These are phyloP conservation scores for Insectozyma bohioensis DNA, from an alignment of 1,139 yeast genomes.

Conservation along the genomic window DNA sequence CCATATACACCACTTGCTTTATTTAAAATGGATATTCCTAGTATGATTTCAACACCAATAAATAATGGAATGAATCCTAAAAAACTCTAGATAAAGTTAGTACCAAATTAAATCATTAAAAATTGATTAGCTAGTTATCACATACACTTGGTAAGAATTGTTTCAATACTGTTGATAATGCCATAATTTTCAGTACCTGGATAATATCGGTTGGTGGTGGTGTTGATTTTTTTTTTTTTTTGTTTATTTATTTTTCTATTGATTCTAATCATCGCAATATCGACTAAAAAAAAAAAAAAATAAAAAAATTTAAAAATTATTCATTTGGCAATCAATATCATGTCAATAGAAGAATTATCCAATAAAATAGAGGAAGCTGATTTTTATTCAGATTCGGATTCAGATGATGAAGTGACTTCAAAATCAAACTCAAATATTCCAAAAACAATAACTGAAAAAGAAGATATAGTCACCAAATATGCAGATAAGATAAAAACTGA, in stretches of 20 bases:
- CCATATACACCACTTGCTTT: conserved; percentile 92
- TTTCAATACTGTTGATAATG: conserved; percentile 16
- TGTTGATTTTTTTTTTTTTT: conserved; percentile 1
- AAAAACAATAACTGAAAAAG: conserved; percentile 44
- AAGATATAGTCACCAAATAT: conserved; percentile 59
- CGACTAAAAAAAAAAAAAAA: too few species aligned
- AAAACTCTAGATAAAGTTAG: conserved; percentile 42
- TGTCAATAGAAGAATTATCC: conserved; percentile 4
- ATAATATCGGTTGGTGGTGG: neutral
- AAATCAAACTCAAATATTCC: conserved; percentile 6
- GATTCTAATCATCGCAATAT: too few species aligned
- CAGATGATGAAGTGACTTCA: conserved; percentile 9
- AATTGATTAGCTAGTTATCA: conserved; percentile 4
- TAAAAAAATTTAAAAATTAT: neutral
- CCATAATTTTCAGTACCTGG: conserved; percentile 9
- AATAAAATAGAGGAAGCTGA: conserved; percentile 5
- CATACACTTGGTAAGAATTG: conserved; percentile 29
- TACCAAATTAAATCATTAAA: neutral
- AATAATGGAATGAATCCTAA: conserved; percentile 70
- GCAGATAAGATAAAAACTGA: conserved; percentile 66
- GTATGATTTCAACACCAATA: conserved; percentile 80
- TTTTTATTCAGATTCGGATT: conserved; percentile 14
- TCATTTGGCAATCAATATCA: too few species aligned
- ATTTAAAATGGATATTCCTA: conserved; percentile 79
- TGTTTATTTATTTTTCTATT: conserved; percentile 2